These are phyloP conservation scores for Lolium multiflorum DNA, from an alignment of 176 grass and related monocot species.

Conservation along the genomic window DNA sequence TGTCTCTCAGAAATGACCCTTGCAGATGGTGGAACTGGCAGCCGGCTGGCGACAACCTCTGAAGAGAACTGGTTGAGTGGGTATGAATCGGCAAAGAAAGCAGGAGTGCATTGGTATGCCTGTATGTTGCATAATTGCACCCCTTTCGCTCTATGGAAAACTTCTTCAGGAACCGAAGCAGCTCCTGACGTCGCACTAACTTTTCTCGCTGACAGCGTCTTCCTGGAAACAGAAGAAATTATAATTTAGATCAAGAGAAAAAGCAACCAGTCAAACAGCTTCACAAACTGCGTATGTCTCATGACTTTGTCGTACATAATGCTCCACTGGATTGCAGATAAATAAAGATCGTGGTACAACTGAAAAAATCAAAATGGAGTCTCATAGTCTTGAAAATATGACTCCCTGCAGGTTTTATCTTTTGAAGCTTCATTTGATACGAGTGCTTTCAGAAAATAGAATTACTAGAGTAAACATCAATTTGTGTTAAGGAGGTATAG, in stretches of 20 bases:
- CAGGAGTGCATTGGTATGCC: constrained; percentile 91
- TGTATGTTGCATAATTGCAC: constrained; percentile 88
- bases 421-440: background rate
- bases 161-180: constrained; percentile 84
- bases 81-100: constrained; percentile 93
- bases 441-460: too few relatives aligned
- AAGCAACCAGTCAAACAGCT: background rate
- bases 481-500: constrained; percentile 11
- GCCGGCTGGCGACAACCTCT: constrained; percentile 68
- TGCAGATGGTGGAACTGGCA: constrained; percentile 64
- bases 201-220: constrained; percentile 64
- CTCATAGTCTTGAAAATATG: too few relatives aligned
- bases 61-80: constrained; percentile 85
- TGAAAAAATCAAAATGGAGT: background rate
- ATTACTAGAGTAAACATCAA: too few relatives aligned
- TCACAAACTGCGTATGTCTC: background rate
- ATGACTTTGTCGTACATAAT: background rate
- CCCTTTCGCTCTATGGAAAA: constrained; percentile 87
- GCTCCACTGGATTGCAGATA: background rate
- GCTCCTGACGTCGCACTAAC: constrained; percentile 77
- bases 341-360: background rate
- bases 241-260: background rate
- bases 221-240: constrained; percentile 60
- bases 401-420: too few relatives aligned
- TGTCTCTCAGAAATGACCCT: constrained; percentile 84